These are phyloP conservation scores for Fusarium denticulatum DNA, from an alignment of 2,329 filamentous ascomycete genomes.

Conservation along the genomic window DNA sequence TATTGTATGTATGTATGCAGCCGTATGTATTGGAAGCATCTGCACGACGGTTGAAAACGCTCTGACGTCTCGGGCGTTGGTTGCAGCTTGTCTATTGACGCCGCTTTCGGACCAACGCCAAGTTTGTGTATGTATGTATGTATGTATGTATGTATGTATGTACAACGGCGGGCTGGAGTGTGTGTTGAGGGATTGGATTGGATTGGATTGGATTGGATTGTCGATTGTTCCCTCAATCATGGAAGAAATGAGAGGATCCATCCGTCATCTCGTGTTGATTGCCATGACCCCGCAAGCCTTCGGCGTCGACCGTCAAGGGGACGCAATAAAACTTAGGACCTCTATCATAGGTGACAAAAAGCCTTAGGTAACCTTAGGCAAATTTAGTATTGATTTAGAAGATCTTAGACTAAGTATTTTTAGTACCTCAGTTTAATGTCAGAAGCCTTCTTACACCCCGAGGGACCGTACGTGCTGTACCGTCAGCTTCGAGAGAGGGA, in stretches of 20 bases:
- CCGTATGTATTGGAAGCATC: conserved; percentile 2
- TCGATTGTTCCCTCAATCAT: conserved; percentile 10
- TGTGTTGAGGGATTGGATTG: neutral
- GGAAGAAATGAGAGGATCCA: conserved; percentile 44
- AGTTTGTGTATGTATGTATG: neutral
- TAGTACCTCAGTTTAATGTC: no score
- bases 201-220: neutral
- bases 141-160: neutral
- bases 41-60: conserved; percentile 29
- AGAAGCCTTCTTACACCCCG: no score
- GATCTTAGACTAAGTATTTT: no score
- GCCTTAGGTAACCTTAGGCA: no score
- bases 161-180: conserved; percentile 10
- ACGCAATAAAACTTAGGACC: no score
- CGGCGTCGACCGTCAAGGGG: conserved; percentile 40
- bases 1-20: neutral
- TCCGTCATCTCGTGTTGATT: conserved; percentile 47
- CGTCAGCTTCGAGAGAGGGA: conserved; percentile 23
- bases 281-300: conserved; percentile 41
- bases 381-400: no score
- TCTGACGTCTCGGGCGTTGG: conserved; percentile 1
- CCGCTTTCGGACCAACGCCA: conserved; percentile 15
- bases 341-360: no score
- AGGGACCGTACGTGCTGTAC: no score
- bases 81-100: neutral